Conservation (phyloP, 1,284 basidiomycete genomes). For the Malassezia psittaci region DNA sequence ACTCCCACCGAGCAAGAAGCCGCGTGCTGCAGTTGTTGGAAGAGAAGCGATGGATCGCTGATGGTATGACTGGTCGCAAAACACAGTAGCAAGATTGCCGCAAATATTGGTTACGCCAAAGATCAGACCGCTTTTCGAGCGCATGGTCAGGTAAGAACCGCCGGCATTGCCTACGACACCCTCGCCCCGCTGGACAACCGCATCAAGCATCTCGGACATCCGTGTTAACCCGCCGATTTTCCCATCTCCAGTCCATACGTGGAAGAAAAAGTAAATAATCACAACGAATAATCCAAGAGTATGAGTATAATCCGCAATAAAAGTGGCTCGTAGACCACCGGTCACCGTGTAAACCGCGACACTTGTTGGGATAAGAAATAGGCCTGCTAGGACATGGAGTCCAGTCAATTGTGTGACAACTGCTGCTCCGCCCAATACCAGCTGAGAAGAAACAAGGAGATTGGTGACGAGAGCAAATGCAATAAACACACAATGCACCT, state of each 20-base stretch:
- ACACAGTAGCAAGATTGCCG: constrained; percentile 52
- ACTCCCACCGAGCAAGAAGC: constrained; percentile 72
- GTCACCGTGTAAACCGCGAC: constrained; percentile 37
- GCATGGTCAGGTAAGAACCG: constrained; percentile 60
- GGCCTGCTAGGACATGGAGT: constrained; percentile 28
- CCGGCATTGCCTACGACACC: constrained; percentile 8
- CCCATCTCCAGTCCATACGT: constrained; percentile 59
- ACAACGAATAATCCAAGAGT: constrained; percentile 36
- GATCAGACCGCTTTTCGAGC: constrained; percentile 67
- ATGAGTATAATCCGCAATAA: constrained; percentile 44
- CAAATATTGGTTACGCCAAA: constrained; percentile 75
- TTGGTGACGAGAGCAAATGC: constrained; percentile 69
- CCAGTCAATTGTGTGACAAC: constrained; percentile 54
- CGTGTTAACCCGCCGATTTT: constrained; percentile 29
- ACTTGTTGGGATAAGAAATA: constrained; percentile 40
- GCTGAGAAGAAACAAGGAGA: constrained; percentile 39
- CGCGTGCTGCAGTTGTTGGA: constrained; percentile 72
- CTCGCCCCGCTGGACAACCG: constrained; percentile 15
- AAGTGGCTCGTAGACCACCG: constrained; percentile 41
- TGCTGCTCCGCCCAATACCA: constrained; percentile 39
- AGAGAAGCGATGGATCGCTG: constrained; percentile 77
- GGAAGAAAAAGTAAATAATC: constrained; percentile 54
- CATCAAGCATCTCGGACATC: constrained; percentile 51
- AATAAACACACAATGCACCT: constrained; percentile 65
- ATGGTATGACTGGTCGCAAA: constrained; percentile 57